Conservation (phyloP, 257 asterid species). For the Rehmannia glutinosa region DNA sequence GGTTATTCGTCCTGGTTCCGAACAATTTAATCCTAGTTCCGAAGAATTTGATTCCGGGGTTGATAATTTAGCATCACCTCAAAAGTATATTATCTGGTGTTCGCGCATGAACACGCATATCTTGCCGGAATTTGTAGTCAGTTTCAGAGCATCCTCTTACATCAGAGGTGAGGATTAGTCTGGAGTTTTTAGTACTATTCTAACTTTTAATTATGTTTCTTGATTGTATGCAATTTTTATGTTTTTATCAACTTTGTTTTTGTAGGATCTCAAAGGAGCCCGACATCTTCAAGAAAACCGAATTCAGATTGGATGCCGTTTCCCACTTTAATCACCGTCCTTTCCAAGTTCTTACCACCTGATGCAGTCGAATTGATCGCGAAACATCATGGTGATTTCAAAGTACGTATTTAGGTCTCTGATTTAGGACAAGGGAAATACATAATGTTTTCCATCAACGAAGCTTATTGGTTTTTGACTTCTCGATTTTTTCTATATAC, state of each 20-base stretch:
- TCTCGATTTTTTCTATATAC: neutral
- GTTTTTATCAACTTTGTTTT: neutral
- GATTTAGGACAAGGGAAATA: neutral
- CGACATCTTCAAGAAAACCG: conserved; percentile 24
- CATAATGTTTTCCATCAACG: neutral
- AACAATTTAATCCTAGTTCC: conserved; percentile 40
- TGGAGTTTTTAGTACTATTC: neutral
- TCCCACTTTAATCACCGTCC: conserved; percentile 25
- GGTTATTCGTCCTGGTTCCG: conserved; percentile 28
- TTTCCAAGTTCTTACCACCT: conserved; percentile 38
- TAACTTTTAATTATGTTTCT: neutral
- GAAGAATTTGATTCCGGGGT: conserved; percentile 56
- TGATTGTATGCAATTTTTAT: neutral
- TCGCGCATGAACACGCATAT: conserved; percentile 55
- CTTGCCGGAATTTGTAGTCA: conserved; percentile 51
- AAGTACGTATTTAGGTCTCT: conserved; percentile 16
- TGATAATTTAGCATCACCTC: conserved; percentile 41
- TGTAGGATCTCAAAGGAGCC: conserved; percentile 21
- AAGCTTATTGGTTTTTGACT: neutral
- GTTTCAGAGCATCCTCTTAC: conserved; percentile 32
- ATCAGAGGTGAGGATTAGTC: conserved; percentile 28
- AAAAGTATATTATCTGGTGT: conserved; percentile 50
- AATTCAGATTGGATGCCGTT: conserved; percentile 53
- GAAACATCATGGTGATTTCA: conserved; percentile 38
- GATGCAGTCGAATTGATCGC: conserved; percentile 34